Base-by-base conservation (phyloP, 345 rosid species). In the Alliaria petiolata region DNA sequence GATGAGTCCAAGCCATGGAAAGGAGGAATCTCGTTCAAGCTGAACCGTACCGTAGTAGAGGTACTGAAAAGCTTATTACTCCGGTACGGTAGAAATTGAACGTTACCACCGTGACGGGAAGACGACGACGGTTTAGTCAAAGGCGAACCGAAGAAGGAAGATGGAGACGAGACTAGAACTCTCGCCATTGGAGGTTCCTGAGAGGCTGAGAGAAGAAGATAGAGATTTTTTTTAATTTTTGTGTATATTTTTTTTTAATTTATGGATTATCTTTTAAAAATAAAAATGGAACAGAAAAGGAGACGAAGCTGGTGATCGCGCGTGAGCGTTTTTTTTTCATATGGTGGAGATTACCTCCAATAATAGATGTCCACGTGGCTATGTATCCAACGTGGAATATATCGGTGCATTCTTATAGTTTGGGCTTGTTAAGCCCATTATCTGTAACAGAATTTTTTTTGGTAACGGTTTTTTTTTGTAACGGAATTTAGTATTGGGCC, bases 11-110 rank as follows among this genome's bases (percentile, higher is more conserved):
- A 51, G 35, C 89, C 80, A 28, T 81, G 85, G 66, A 86, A 28
- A 10, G 92, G 92, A 75, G 97, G 93, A 57, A 90, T 80, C 43
- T 84, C 92, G 39, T 87, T 85, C 39, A 91, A 83, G 84, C 97
- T 85, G 82, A 89, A 66, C 49, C 75, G 81, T 66, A 88, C 82
- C 25, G 80, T 80, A 12, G 96, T 82, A 63, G 86, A 68, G 62
- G 30, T 56, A 16, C 9, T 75, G 58, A 68, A 44, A 0, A 69
- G 59, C 69, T 79, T 62, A 69, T 81, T 80, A 44, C 93, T 77
- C 59, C 89, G 89, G 79, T 62, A 59, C 59, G 82, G 86, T 3
- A 82, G 84, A 6, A 74, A 43, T 65, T 81, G 80, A 40, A 5
- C 17, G n/a, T 4, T 14, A 33, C 74, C 51, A 12, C 55, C n/a